Evolutionary conservation across 139 green algal genomes (phyloP).

Genomic region (Cymbomonas tetramitiformis): DNA sequence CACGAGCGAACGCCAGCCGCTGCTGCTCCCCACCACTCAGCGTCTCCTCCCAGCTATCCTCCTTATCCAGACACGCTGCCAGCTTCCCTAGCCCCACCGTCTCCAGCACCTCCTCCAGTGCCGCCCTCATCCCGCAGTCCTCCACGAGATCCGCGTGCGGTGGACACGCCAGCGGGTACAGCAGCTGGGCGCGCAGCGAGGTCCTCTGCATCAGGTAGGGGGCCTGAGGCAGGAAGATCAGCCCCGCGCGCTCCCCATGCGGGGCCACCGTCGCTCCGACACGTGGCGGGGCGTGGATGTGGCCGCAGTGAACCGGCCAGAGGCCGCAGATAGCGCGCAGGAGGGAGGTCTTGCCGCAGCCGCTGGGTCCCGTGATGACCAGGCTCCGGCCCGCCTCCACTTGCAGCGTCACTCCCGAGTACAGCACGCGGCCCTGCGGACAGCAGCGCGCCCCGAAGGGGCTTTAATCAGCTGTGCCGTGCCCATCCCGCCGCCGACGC

Average conservation of each 20-base stretch:
- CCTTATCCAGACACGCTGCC: no score
- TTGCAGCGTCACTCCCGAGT: not conserved
- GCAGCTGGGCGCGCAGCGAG: conserved; percentile 10
- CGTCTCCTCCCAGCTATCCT: conserved; percentile 15
- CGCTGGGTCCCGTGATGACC: no score
- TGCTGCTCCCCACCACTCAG: conserved; percentile 19
- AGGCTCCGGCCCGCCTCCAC: not conserved
- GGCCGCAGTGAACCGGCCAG: not conserved
- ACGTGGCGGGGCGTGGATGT: no score
- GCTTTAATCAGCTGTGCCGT: no score
- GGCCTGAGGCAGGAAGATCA: conserved; percentile 6
- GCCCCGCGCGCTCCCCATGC: not conserved
- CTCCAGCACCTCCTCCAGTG: no score
- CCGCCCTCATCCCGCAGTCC: no score
- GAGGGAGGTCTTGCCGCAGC: conserved; percentile 7
- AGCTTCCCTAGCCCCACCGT: no score
- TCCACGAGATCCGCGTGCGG: not conserved
- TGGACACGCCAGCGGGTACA: no score
- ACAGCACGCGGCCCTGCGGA: no score
- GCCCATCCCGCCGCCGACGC: no score
- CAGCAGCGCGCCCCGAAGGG: no score
- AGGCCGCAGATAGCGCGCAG: not conserved
- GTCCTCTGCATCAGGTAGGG: conserved; percentile 9
- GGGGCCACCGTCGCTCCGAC: not conserved
- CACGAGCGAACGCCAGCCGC: conserved; percentile 9